These are phyloP conservation scores for Zizania latifolia DNA, from an alignment of 176 grass and related monocot genomes.

Conservation along the genomic window DNA sequence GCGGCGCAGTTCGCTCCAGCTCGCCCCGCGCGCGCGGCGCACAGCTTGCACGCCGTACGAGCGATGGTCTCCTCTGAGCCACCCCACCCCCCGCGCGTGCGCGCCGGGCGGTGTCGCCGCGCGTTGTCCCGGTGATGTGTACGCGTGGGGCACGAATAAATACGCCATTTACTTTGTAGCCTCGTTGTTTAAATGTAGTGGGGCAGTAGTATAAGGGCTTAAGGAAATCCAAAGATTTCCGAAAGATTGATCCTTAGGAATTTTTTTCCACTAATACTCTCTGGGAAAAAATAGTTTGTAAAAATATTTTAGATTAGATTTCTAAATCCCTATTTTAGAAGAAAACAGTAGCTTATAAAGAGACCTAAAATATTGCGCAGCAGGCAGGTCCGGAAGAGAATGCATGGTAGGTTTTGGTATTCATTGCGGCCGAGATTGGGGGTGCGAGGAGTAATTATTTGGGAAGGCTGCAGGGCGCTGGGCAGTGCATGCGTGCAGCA, in stretches of 20 bases:
- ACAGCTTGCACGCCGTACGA: not conserved
- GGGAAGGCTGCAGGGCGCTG: not conserved
- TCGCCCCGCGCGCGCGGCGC: not conserved
- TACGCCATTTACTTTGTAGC: not conserved
- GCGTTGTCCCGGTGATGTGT: no score
- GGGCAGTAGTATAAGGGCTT: no score
- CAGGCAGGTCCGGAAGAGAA: not conserved
- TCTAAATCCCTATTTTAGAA: no score
- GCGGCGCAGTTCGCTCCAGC: not conserved
- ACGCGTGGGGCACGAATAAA: not conserved
- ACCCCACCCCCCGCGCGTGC: no score
- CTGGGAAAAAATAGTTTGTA: no score
- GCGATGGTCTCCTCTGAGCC: not conserved
- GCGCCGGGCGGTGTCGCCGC: not conserved
- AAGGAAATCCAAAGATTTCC: no score
- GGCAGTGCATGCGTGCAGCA: not conserved
- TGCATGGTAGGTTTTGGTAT: slow-evolving; percentile 17
- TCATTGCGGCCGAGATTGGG: slow-evolving; percentile 8
- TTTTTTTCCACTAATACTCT: no score
- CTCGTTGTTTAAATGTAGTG: no score
- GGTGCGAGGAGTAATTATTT: slow-evolving; percentile 13
- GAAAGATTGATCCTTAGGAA: no score
- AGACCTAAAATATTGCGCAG: not conserved
- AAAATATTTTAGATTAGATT: no score
- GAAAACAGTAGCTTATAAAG: no score